phyloP scores from a whole-genome alignment of 179 eudicot genomes.

The Vitellaria paradoxa region DNA sequence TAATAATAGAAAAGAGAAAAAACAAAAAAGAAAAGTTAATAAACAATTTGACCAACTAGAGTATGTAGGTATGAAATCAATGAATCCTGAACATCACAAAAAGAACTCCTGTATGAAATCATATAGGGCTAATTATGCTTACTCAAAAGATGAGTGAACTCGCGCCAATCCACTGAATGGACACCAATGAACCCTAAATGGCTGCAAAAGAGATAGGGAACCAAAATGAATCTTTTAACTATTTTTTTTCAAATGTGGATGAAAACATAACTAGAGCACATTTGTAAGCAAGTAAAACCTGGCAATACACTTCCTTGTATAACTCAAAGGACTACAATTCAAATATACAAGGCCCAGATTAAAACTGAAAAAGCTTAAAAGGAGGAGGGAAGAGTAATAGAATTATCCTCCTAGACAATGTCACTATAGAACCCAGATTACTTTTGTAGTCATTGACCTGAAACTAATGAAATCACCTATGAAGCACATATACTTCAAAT shows the following conservation, averaged over 20 bases:
- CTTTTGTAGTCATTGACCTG: background rate
- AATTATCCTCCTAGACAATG: background rate
- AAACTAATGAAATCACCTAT: background rate
- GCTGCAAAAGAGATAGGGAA: slow-evolving; percentile 37
- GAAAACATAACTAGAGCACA: background rate
- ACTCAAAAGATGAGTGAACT: slow-evolving; percentile 46
- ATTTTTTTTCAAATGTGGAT: background rate
- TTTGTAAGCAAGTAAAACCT: background rate
- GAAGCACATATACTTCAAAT: too few relatives aligned
- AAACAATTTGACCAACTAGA: background rate
- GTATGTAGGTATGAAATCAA: background rate
- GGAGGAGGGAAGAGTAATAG: background rate
- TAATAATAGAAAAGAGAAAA: too few relatives aligned
- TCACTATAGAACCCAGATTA: background rate
- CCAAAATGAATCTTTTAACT: background rate
- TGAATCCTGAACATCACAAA: background rate
- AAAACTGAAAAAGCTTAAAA: background rate
- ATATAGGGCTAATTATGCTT: slow-evolving; percentile 16
- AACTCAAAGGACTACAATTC: background rate
- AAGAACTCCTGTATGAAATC: background rate
- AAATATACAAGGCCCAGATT: background rate
- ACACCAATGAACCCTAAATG: slow-evolving; percentile 49
- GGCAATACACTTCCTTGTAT: background rate
- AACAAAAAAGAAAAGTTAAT: too few relatives aligned
- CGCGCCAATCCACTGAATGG: slow-evolving; percentile 48